Evolutionary conservation across 768 basidiomycete genomes (phyloP), one percentile per base, ranked within the genome.

Genomic region (Tephrocybe sp.): DNA sequence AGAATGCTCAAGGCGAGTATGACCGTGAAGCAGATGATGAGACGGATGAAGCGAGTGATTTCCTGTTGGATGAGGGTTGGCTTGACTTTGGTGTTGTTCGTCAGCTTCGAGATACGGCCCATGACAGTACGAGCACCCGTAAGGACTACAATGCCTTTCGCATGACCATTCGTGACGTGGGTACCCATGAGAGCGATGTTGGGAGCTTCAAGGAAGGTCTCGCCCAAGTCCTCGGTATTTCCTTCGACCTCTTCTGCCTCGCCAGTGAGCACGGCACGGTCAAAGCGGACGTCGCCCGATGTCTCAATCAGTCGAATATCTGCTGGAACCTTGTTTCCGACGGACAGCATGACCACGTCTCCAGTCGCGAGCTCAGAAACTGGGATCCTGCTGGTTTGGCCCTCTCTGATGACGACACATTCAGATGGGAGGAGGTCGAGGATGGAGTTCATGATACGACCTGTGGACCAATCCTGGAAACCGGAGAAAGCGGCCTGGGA

Each of bases 21-120:
- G 57, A 67, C 63, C 42, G 69, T 79, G 50, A 68, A 58, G 36
- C 54, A 65, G 51, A 68, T 80, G 51, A 83, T 76, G 59, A 76
- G 69, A 55, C 80, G 81, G 40, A 78, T 75, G 59, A 82, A 81
- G 57, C 74, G 77, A 65, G 73, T 74, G 1, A 77, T 70, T 51
- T 79, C 78, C 38, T 59, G 68, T 56, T 79, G 77, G 23, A 79
- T 72, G 20, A 76, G 72, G 0, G 78, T 78, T 30, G 76, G 59
- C 51, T 73, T 77, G 61, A 72, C 68, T 53, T 74, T 76, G 10
- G 69, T 70, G 44, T 74, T 68, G 15, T 71, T 74, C 0, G 80
- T 79, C 59, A 83, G 73, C 55, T 77, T 73, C 20, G 82, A 80
- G 51, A 84, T 75, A 24, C 78, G 76, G 7, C 81, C 83, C 76